phyloP scores from a whole-genome alignment of 2,329 filamentous ascomycete genomes.

The Cryphonectria carpinicola region DNA sequence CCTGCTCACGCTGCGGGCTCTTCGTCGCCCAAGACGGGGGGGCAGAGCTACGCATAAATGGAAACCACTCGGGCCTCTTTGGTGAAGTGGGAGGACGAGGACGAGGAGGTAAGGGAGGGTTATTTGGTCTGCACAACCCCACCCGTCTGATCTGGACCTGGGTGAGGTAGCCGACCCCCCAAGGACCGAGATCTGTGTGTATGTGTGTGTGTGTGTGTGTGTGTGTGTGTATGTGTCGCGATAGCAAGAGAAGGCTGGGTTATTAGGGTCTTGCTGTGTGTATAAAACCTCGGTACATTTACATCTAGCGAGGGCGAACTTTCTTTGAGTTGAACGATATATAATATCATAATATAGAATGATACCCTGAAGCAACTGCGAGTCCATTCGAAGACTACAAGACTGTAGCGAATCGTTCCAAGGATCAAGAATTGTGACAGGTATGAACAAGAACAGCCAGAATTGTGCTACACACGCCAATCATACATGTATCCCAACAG shows the following conservation, averaged over 20 bases:
- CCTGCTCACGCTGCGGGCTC: background rate
- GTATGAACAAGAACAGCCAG: too few species aligned
- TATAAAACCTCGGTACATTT: background rate
- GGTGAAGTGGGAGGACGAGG: background rate
- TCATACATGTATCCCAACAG: too few species aligned
- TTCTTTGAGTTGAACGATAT: background rate
- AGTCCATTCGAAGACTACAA: background rate
- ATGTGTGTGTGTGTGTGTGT: too few species aligned
- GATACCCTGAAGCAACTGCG: background rate
- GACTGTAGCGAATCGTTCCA: too few species aligned
- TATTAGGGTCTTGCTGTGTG: background rate
- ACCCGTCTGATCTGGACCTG: background rate
- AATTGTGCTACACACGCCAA: too few species aligned
- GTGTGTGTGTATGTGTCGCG: background rate
- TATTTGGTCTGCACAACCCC: too few species aligned
- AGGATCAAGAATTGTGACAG: background rate
- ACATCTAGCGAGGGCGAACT: background rate
- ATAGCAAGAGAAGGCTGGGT: background rate
- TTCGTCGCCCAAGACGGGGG: background rate
- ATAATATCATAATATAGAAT: background rate
- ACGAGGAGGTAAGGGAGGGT: background rate
- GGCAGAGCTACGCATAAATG: background rate
- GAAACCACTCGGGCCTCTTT: background rate
- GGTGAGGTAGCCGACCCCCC: background rate
- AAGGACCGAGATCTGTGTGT: background rate